phyloP scores from a whole-genome alignment of 208 protist genomes.

The Tritrichomonas musculus region DNA sequence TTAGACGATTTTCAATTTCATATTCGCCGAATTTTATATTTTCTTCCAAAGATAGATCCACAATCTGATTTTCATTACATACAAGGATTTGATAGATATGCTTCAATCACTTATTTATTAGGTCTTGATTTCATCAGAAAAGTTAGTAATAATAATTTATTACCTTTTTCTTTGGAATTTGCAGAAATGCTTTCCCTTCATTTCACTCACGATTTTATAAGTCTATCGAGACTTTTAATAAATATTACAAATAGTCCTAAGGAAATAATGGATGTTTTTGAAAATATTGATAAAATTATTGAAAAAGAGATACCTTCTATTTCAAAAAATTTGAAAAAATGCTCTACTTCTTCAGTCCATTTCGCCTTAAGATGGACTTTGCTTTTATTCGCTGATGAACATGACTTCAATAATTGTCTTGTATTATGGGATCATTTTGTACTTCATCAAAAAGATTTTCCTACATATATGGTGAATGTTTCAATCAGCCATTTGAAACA shows the following conservation, averaged over 20 bases:
- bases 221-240: neutral
- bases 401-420: neutral
- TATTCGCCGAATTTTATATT: neutral
- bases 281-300: neutral
- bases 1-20: neutral
- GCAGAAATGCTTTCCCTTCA: neutral
- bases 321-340: neutral
- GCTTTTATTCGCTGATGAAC: conserved; percentile 1
- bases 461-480: neutral
- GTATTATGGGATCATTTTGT: neutral
- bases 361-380: neutral
- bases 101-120: neutral
- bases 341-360: neutral
- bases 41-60: neutral
- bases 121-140: neutral
- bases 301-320: neutral
- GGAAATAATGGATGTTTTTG: neutral
- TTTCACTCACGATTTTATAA: neutral
- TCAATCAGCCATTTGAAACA: neutral
- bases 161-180: neutral
- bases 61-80: neutral
- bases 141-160: neutral
- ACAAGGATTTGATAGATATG: conserved; percentile 3
- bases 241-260: neutral
- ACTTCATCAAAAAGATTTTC: neutral